A percentile compares a stretch with the other conserved stretches of the same genome.
phyloP scores from a whole-genome alignment of 805 yeast species.

The Starmera dryadoides region DNA sequence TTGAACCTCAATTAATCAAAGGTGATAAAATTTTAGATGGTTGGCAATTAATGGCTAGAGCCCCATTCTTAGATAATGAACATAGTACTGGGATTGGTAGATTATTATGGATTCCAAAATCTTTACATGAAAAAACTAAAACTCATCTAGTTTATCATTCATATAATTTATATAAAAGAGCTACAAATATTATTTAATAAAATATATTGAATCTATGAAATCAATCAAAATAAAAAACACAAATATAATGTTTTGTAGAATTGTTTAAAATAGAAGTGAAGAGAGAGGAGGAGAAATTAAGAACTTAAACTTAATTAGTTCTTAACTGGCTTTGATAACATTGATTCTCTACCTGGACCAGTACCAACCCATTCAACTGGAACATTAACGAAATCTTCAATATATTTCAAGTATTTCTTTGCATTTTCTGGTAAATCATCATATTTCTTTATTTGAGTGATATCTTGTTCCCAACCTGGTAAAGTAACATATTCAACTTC shows the following conservation, averaged over 20 bases:
- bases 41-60: conserved; percentile 47
- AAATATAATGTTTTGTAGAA: too few species aligned
- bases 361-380: conserved; percentile 97
- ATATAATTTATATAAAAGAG: conserved; percentile 39
- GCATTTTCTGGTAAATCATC: conserved; percentile 86
- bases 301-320: too few species aligned
- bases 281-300: too few species aligned
- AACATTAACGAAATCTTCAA: conserved; percentile 77
- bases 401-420: conserved; percentile 71
- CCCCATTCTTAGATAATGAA: conserved; percentile 44
- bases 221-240: too few species aligned
- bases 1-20: conserved; percentile 26
- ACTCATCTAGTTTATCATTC: conserved; percentile 37
- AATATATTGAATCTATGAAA: too few species aligned
- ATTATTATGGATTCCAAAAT: conserved; percentile 42
- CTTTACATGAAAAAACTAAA: conserved; percentile 19
- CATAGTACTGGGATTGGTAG: conserved; percentile 48
- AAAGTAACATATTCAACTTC: conserved; percentile 88
- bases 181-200: background rate
- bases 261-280: too few species aligned
- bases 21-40: conserved; percentile 10
- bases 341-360: conserved; percentile 93
- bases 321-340: conserved; percentile 55
- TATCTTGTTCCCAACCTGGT: conserved; percentile 92
- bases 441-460: conserved; percentile 60